A percentile compares a stretch with the other conserved stretches of the same genome.
Evolutionary conservation across 2,329 filamentous ascomycete species (phyloP).

Genomic region (Cladophialophora bantiana): DNA sequence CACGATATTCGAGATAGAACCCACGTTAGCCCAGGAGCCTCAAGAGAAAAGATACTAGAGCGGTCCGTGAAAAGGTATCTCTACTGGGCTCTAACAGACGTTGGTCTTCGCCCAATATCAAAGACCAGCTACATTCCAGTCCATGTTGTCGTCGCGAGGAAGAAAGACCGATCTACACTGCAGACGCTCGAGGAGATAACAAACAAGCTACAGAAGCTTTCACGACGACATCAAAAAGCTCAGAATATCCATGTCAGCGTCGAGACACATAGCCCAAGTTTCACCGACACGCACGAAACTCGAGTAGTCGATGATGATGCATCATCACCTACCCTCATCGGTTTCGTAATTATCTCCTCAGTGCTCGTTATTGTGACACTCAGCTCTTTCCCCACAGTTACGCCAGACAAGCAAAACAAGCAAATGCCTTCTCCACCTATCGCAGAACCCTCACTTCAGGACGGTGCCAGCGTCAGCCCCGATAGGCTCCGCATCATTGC

Average conservation of each 20-base stretch:
- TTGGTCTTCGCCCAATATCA: conserved; percentile 47
- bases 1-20: conserved; percentile 60
- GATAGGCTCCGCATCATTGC: conserved; percentile 52
- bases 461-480: conserved; percentile 9
- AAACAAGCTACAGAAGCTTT: conserved; percentile 53
- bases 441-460: conserved; percentile 11
- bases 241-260: conserved; percentile 35
- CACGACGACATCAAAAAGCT: conserved; percentile 51
- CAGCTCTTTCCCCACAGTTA: conserved; percentile 16
- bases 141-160: conserved; percentile 54
- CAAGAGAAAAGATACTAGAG: conserved; percentile 33
- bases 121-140: conserved; percentile 50
- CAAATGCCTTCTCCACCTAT: conserved; percentile 21
- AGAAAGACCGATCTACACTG: conserved; percentile 48
- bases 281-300: conserved; percentile 20
- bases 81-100: conserved; percentile 62
- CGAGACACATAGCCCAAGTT: conserved; percentile 16
- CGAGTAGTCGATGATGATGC: conserved; percentile 33
- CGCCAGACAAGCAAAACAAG: conserved; percentile 21
- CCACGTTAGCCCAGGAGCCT: conserved; percentile 45
- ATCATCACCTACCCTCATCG: conserved; percentile 59
- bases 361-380: conserved; percentile 62
- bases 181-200: conserved; percentile 54
- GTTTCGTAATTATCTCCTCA: conserved; percentile 61
- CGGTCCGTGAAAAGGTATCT: conserved; percentile 56